Evolutionary conservation across 345 rosid genomes (phyloP).

Genomic region (Diplotaxis tenuifolia): DNA sequence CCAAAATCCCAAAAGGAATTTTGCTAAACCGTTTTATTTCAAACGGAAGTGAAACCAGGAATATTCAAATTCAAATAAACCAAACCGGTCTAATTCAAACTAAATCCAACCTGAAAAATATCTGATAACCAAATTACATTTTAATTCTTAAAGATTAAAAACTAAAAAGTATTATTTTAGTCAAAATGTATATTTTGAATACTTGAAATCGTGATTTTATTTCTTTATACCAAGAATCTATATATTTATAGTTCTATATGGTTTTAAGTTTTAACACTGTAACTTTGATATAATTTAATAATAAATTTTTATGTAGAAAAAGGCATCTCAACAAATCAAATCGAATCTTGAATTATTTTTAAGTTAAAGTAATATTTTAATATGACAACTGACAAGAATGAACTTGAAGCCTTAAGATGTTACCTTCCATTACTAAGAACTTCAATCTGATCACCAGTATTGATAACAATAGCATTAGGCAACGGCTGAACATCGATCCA

Average conservation of each 20-base stretch:
- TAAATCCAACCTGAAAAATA: neutral
- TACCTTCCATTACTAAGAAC: slow-evolving; percentile 76
- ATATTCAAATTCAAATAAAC: neutral
- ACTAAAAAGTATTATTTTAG: too few species aligned
- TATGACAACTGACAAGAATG: neutral
- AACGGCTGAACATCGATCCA: slow-evolving; percentile 94
- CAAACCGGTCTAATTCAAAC: neutral
- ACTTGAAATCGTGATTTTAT: neutral
- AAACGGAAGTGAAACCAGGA: neutral
- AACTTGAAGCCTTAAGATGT: neutral
- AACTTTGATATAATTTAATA: too few species aligned
- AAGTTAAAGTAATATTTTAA: too few species aligned
- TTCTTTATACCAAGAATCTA: neutral
- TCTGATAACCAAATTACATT: neutral
- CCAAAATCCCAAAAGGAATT: neutral
- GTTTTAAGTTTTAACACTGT: too few species aligned
- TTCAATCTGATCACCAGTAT: slow-evolving; percentile 93
- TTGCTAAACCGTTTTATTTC: neutral
- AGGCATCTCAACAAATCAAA: too few species aligned
- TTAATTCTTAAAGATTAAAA: neutral
- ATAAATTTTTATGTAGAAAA: neutral
- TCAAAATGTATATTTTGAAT: too few species aligned
- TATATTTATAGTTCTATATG: neutral
- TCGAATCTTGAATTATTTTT: neutral
- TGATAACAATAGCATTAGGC: slow-evolving; percentile 67